phyloP scores from a whole-genome alignment of 2,329 filamentous ascomycete species.

The Trichoderma arundinaceum region DNA sequence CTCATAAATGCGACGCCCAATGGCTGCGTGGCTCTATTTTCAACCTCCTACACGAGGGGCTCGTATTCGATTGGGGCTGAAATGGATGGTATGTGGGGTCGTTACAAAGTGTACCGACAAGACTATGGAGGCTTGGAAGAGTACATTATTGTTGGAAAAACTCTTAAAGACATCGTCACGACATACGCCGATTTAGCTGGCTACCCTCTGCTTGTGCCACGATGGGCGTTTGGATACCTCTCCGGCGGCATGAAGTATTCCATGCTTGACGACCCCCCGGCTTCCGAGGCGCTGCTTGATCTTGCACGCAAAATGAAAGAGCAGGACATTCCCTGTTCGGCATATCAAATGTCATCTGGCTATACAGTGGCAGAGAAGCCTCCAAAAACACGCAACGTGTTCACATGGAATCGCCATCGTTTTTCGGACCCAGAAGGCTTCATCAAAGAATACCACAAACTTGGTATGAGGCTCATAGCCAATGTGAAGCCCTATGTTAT shows the following conservation, averaged over 20 bases:
- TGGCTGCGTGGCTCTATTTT: constrained; percentile 71
- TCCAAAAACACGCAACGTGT: constrained; percentile 72
- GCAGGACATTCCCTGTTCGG: constrained; percentile 72
- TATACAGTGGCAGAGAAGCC: constrained; percentile 71
- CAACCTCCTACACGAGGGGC: constrained; percentile 67
- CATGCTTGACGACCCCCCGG: constrained; percentile 57
- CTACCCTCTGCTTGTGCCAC: constrained; percentile 69
- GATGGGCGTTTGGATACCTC: constrained; percentile 76
- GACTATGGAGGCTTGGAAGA: constrained; percentile 74
- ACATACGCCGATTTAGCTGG: constrained; percentile 72
- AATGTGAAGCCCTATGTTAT: constrained; percentile 78
- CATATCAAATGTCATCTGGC: constrained; percentile 74
- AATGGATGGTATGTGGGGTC: constrained; percentile 77
- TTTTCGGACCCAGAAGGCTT: constrained; percentile 72
- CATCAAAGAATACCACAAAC: constrained; percentile 64
- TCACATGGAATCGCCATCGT: constrained; percentile 70
- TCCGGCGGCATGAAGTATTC: constrained; percentile 66
- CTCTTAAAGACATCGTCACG: constrained; percentile 67
- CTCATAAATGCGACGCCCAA: constrained; percentile 69
- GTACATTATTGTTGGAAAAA: constrained; percentile 70
- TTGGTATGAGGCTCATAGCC: constrained; percentile 70
- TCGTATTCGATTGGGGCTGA: constrained; percentile 72
- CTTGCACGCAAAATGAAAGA: constrained; percentile 66
- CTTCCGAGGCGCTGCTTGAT: constrained; percentile 63
- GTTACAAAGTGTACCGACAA: constrained; percentile 75